phyloP scores from a whole-genome alignment of 2,329 filamentous ascomycete species.

The Calcarisporium arbuscula region DNA sequence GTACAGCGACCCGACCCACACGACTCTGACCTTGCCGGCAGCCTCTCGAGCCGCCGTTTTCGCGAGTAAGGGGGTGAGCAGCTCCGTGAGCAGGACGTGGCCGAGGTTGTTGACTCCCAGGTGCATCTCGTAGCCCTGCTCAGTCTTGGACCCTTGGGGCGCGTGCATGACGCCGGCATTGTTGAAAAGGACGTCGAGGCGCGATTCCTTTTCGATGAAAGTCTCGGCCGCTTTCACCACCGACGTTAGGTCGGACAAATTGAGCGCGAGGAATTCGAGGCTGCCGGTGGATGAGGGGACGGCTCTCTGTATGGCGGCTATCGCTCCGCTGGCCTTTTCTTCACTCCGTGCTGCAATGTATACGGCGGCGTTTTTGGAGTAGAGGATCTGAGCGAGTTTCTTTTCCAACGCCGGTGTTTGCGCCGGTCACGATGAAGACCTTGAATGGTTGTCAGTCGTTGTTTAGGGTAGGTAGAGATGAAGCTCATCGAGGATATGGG shows the following conservation, averaged over 20 bases:
- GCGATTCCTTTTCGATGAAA: slow-evolving; percentile 15
- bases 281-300: slow-evolving; percentile 30
- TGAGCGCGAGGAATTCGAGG: slow-evolving; percentile 34
- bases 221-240: slow-evolving; percentile 18
- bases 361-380: slow-evolving; percentile 45
- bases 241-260: slow-evolving; percentile 28
- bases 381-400: slow-evolving; percentile 48
- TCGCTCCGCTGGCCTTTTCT: slow-evolving; percentile 35
- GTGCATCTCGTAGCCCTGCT: slow-evolving; percentile 28
- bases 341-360: slow-evolving; percentile 45
- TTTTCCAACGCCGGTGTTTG: slow-evolving; percentile 55
- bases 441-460: slow-evolving; percentile 41
- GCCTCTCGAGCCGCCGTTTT: slow-evolving; percentile 24
- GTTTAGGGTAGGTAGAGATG: too few relatives aligned
- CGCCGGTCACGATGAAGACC: slow-evolving; percentile 63
- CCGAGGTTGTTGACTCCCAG: slow-evolving; percentile 36
- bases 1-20: slow-evolving; percentile 24
- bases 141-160: slow-evolving; percentile 20
- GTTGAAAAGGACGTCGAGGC: slow-evolving; percentile 33
- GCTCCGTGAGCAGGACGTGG: slow-evolving; percentile 32
- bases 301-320: slow-evolving; percentile 32
- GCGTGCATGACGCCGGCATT: slow-evolving; percentile 36
- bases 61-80: slow-evolving; percentile 26
- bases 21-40: slow-evolving; percentile 19
- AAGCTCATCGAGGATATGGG: not conserved